Evolutionary conservation across 306 rosid species (phyloP).

Genomic region (Styphnolobium japonicum): DNA sequence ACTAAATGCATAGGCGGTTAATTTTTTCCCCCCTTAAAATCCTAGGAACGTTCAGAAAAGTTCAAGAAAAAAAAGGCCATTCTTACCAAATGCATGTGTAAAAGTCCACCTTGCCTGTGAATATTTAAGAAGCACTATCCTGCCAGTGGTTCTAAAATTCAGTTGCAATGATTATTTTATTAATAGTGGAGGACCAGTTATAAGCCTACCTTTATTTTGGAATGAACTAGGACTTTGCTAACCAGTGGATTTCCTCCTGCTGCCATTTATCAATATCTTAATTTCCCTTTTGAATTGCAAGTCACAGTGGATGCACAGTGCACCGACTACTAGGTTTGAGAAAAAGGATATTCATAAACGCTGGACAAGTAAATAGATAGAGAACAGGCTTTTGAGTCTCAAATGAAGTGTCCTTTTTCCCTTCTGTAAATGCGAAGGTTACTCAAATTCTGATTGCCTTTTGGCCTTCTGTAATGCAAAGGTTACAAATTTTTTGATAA

Average conservation of each 20-base stretch:
- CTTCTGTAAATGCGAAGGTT: not conserved
- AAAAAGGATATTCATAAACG: not conserved
- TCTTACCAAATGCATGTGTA: not conserved
- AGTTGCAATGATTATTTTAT: not conserved
- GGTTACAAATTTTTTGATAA: not conserved
- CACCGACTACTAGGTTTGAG: not conserved
- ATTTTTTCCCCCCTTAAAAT: not conserved
- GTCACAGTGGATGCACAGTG: not conserved
- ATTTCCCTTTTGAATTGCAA: not conserved
- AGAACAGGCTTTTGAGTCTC: not conserved
- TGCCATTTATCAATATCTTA: not conserved
- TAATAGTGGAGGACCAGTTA: not conserved
- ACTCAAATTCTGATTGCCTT: not conserved
- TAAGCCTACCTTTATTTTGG: not conserved
- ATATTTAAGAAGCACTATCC: slow-evolving; percentile 14
- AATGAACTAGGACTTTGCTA: not conserved
- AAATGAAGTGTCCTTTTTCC: not conserved
- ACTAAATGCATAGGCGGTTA: not conserved
- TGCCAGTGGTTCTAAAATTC: slow-evolving; percentile 3
- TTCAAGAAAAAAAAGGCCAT: not conserved
- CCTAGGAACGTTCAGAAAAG: not conserved
- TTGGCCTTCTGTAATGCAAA: not conserved
- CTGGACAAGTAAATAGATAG: not conserved
- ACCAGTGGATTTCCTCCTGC: no score
- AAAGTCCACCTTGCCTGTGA: slow-evolving; percentile 2